Evolutionary conservation across 2,329 filamentous ascomycete species (phyloP).

Genomic region (Xenoacremonium recifei): DNA sequence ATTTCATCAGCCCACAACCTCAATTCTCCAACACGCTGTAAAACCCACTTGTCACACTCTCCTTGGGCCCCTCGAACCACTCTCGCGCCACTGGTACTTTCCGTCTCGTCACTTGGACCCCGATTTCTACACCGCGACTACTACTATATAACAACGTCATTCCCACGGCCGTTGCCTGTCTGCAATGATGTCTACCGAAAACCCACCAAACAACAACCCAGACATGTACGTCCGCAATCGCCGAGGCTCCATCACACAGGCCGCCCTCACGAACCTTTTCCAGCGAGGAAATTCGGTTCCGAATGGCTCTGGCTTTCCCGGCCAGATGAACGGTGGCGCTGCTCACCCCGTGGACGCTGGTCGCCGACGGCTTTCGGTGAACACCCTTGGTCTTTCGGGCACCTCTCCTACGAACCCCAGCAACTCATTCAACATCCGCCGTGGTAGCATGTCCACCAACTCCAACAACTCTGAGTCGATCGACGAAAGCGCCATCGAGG

Average conservation of each 20-base stretch:
- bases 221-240: slow-evolving; percentile 47
- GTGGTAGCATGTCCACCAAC: slow-evolving; percentile 69
- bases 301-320: slow-evolving; percentile 42
- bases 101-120: slow-evolving; percentile 23
- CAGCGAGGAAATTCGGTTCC: slow-evolving; percentile 53
- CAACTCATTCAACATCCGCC: slow-evolving; percentile 51
- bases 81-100: slow-evolving; percentile 21
- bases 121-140: slow-evolving; percentile 20
- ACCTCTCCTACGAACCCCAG: slow-evolving; percentile 58
- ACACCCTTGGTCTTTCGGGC: slow-evolving; percentile 71
- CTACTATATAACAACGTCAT: slow-evolving; percentile 24
- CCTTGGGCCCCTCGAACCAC: slow-evolving; percentile 26
- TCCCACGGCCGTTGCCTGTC: slow-evolving; percentile 15
- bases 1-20: slow-evolving; percentile 19
- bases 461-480: slow-evolving; percentile 55
- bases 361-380: slow-evolving; percentile 71
- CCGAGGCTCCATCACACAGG: slow-evolving; percentile 56
- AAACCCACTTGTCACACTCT: slow-evolving; percentile 23
- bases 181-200: slow-evolving; percentile 35
- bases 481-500: slow-evolving; percentile 73
- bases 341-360: slow-evolving; percentile 52
- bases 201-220: slow-evolving; percentile 24
- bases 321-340: slow-evolving; percentile 21
- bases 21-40: slow-evolving; percentile 17
- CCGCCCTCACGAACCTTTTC: slow-evolving; percentile 59